Base-by-base conservation (phyloP, 306 rosid genomes). In the Castanopsis chinensis region DNA sequence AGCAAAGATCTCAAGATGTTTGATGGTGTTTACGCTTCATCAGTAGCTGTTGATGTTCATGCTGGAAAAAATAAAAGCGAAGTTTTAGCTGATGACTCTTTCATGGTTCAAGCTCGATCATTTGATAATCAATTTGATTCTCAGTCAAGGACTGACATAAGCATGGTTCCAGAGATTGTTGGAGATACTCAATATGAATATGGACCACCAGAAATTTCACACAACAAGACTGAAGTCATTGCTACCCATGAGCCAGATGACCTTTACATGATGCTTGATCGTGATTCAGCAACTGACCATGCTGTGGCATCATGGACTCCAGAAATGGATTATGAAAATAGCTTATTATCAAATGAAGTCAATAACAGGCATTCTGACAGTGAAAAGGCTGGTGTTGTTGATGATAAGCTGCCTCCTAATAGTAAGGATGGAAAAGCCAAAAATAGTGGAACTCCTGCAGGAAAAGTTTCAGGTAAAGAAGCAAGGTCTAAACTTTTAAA, bases 211-310 rank as follows among this genome's bases (percentile, higher is more conserved):
- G 94, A 84, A 73, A 67, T 52, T 78, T 82, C 87, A 27, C 76
- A 67, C 32, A 86, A 81, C 27, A 87, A 85, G 86, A 82, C 87
- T 80, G 92, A 81, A 77, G 69, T 78, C 19, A 72, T 70, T 28
- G 78, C 65, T 55, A 64, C 83, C 49, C 89, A 81, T 32, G 98
- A 93, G 80, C 98, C 99, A 2, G 94, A 93, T 75, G 99, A 95
- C 86, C 96, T 95, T 81, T 90, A 80, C 88, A 93, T 96, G 97
- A 77, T 91, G 89, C 98, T 96, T 75, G 99, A 91, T 20, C 97
- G 99, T 52, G 90, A 86, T 78, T 85, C 92, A 33, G 80, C 89
- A 11, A 78, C 78, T 65, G 90, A 88, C 78, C 94, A 79, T 71
- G 79, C 69, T 61, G 81, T 81, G 55, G 71, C 88, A 65, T 82